Evolutionary conservation across 495 filamentous ascomycete species (phyloP).

Genomic region (Apiosordaria backusii): DNA sequence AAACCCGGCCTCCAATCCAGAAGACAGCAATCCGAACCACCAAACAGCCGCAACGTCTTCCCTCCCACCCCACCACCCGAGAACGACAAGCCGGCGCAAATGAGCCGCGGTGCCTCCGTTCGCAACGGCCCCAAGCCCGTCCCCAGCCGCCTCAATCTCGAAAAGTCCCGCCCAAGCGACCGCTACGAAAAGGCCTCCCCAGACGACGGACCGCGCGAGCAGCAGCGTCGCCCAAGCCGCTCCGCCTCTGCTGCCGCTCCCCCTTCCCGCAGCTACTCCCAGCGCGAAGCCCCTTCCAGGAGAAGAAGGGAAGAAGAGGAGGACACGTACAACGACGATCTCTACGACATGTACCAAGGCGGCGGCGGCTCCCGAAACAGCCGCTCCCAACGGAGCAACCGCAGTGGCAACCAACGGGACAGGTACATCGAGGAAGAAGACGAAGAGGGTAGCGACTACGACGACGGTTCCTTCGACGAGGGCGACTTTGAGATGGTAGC

Average conservation of each 20-base stretch:
- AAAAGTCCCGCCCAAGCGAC: slow-evolving; percentile 42
- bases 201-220: slow-evolving; percentile 29
- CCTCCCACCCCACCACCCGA: slow-evolving; percentile 96
- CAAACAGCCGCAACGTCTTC: slow-evolving; percentile 77
- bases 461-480: slow-evolving; percentile 65
- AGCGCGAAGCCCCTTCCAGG: slow-evolving; percentile 32
- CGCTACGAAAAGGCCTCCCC: slow-evolving; percentile 51
- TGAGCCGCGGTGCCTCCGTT: slow-evolving; percentile 52
- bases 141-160: slow-evolving; percentile 53
- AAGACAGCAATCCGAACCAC: slow-evolving; percentile 82
- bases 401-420: slow-evolving; percentile 41
- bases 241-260: slow-evolving; percentile 36
- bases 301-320: slow-evolving; percentile 51
- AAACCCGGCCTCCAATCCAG: slow-evolving; percentile 73
- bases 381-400: slow-evolving; percentile 27
- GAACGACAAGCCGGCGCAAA: slow-evolving; percentile 54
- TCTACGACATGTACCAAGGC: slow-evolving; percentile 65
- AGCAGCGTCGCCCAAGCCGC: slow-evolving; percentile 34
- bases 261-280: slow-evolving; percentile 49
- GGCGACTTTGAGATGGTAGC: slow-evolving; percentile 82
- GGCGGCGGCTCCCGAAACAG: slow-evolving; percentile 37
- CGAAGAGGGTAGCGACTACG: slow-evolving; percentile 66
- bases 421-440: slow-evolving; percentile 72
- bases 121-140: slow-evolving; percentile 52
- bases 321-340: slow-evolving; percentile 61